Evolutionary conservation across 306 rosid species (phyloP), one percentile per base, ranked within the genome.

Genomic region (Vachellia pachyceras): DNA sequence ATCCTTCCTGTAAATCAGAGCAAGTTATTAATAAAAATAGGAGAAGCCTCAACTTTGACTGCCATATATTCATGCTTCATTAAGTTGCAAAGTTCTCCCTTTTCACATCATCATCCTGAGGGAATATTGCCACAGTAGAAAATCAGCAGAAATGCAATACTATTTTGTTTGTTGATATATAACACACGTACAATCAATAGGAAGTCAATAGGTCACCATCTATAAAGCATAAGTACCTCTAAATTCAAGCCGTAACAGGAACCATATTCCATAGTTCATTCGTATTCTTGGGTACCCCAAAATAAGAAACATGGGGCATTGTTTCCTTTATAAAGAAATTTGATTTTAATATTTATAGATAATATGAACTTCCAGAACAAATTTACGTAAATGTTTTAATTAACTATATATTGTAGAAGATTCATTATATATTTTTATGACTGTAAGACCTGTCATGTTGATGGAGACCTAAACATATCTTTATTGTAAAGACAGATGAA

Each of bases 61-160:
- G 71, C 84, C 88, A 87, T 82, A 78, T 79, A 75, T 69, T 79
- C 83, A 76, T 60, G 80, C 86, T 82, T 79, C 80, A 82, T 57
- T 46, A 36, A 70, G 79, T 65, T 84, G 57, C 74, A 47, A 81
- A 57, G 69, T 65, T 75, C 82, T 52, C 65, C 72, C 63, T 50
- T 72, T 72, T 73, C 46, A 77, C 10, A 63, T 12, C 81, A 55
- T 47, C 77, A 75, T 40, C 77, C 66, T 64, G 60, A 54, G 78
- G 52, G 36, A 25, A 81, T 58, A 69, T 41, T 66, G 67, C 75
- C 69, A 55, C 72, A 64, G 58, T 29, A 17, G 57, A 84, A 66
- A 78, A 75, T 74, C 80, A 75, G 75, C 69, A 64, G 68, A 76
- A 84, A 78, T 82, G 61, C 37, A 75, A 65, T 36, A 79, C 41